Conservation (phyloP, 495 filamentous ascomycete genomes). For the Aspergillus avenaceus region DNA sequence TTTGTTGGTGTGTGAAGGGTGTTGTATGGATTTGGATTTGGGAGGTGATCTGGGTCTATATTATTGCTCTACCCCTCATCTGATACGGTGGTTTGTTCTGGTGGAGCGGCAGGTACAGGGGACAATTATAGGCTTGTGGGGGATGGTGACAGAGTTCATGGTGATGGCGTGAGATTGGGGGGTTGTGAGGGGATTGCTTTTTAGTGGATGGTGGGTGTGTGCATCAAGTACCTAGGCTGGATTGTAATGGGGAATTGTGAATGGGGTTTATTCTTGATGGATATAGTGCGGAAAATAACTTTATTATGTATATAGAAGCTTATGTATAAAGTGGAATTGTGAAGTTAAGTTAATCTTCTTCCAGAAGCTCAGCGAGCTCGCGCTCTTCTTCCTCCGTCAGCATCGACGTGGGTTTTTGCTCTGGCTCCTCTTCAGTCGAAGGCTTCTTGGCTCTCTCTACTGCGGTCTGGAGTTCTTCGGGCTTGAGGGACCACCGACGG, state of each 20-base stretch:
- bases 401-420: slow-evolving; percentile 39
- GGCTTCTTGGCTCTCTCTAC: slow-evolving; percentile 54
- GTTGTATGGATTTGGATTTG: background rate
- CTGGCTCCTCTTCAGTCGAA: slow-evolving; percentile 43
- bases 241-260: too few relatives aligned
- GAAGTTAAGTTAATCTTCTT: slow-evolving; percentile 57
- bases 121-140: background rate
- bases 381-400: slow-evolving; percentile 80
- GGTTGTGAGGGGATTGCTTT: background rate
- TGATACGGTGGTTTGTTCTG: background rate
- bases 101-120: background rate
- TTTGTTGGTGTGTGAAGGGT: background rate
- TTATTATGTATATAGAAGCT: too few relatives aligned
- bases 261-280: too few relatives aligned
- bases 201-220: too few relatives aligned
- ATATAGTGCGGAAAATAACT: too few relatives aligned
- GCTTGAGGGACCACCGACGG: slow-evolving; percentile 71
- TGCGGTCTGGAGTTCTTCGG: slow-evolving; percentile 58
- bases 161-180: background rate
- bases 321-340: too few relatives aligned
- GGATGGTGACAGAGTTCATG: background rate
- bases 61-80: background rate
- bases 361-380: slow-evolving; percentile 86
- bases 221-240: too few relatives aligned
- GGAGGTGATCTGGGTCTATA: background rate